Evolutionary conservation across 2,329 filamentous ascomycete genomes (phyloP), one percentile per base, ranked within the genome.

Genomic region (Venturia nashicola): DNA sequence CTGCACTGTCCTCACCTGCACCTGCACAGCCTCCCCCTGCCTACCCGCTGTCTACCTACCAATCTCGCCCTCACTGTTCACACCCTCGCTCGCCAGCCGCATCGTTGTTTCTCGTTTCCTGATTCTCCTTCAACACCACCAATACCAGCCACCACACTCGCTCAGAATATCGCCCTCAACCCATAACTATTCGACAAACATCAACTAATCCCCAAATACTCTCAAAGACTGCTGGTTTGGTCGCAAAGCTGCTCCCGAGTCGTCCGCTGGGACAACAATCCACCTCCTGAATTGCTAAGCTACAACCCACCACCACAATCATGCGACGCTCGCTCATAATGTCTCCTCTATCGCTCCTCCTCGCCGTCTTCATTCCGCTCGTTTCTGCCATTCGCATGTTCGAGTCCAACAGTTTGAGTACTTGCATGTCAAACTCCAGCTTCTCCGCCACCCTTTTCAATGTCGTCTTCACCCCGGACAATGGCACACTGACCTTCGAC

Each of bases 371-470:
- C 62, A 68, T 73, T 63, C 68, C 71, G 66, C 62, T 71, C 64
- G 81, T 79, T 64, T 78, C 83, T 65, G 88, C 84, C 67, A 80
- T 85, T 72, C 82, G 81, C 67, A 79, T 90, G 71, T 88, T 97
- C 71, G 81, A 86, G 70, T 94, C 92, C 64, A 89, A 83, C 72
- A 95, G 92, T 34, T 83, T 97, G 69, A 91, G 90, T 75, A 83
- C 88, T 59, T 97, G 92, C 77, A 89, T 92, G 80, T 80, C 85
- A 65, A 87, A 93, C 76, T 93, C 89, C 36, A 87, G 86, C 71
- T 95, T 97, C 86, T 89, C 89, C 5, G 91, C 92, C 70, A 91
- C 88, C 69, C 82, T 94, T 65, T 96, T 97, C 83, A 88, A 95
- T 69, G 88, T 96, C 74, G 78, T 85, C 67, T 90, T 90, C 76